Percentiles rank a stretch among this genome's conserved stretches.
phyloP scores from a whole-genome alignment of 73 alveolate genomes.

The Symbiodinium pilosum region DNA sequence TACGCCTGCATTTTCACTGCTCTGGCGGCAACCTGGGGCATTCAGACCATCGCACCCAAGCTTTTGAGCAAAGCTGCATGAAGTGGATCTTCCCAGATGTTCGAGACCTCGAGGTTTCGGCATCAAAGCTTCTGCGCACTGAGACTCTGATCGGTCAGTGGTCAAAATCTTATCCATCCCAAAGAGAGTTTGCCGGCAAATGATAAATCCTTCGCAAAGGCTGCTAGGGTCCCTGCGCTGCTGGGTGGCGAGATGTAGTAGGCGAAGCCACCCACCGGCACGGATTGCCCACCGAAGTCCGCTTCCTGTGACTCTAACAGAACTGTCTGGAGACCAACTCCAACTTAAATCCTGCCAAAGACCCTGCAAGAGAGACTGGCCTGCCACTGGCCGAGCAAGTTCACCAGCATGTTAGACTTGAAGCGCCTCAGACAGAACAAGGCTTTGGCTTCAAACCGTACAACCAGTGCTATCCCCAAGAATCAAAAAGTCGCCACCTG shows the following conservation, averaged over 20 bases:
- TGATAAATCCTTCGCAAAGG: neutral
- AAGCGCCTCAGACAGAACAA: no score
- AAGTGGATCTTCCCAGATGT: constrained; percentile 92
- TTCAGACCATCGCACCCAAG: no score
- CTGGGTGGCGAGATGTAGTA: constrained; percentile 99
- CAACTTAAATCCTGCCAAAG: neutral
- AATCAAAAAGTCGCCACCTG: neutral
- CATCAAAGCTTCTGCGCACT: neutral
- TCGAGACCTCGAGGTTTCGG: constrained; percentile 15
- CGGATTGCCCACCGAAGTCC: constrained; percentile 95
- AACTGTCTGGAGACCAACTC: neutral
- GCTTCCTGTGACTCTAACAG: constrained; percentile 54
- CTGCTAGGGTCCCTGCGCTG: constrained; percentile 95
- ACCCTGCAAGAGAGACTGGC: constrained; percentile 54
- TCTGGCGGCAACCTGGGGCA: no score
- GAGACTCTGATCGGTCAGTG: neutral
- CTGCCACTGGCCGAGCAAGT: constrained; percentile 99
- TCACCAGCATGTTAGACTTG: constrained; percentile 98
- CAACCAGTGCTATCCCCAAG: no score
- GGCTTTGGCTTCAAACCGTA: no score
- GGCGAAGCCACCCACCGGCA: constrained; percentile 99
- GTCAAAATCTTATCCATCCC: no score
- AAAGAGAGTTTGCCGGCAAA: neutral
- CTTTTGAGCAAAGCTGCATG: neutral
- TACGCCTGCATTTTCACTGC: no score